Evolutionary conservation across 176 grass and related monocot species (phyloP).

Genomic region (Phoenix dactylifera): DNA sequence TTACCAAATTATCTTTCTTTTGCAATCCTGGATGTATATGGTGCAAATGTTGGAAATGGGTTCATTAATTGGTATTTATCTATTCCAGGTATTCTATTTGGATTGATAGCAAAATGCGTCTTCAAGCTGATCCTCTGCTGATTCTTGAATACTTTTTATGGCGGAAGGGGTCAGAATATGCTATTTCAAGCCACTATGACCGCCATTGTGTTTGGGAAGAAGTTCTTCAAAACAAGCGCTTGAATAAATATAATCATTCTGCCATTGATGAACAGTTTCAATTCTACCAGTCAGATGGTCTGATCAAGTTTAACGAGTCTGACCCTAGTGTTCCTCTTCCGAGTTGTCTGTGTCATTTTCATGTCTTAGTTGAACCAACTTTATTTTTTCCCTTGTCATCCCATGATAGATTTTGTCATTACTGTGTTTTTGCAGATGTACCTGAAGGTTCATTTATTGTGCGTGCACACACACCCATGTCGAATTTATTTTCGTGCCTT

Average conservation of each 20-base stretch:
- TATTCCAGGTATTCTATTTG: constrained; percentile 76
- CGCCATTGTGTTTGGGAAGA: constrained; percentile 85
- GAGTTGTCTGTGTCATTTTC: constrained; percentile 53
- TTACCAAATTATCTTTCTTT: no score
- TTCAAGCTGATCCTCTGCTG: constrained; percentile 74
- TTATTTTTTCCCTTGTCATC: constrained; percentile 1
- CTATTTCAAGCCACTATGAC: constrained; percentile 91
- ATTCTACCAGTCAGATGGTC: constrained; percentile 83
- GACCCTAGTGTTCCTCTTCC: constrained; percentile 47
- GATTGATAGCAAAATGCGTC: constrained; percentile 89
- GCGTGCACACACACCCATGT: constrained; percentile 75
- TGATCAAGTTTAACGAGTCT: constrained; percentile 64
- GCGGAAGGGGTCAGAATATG: constrained; percentile 76
- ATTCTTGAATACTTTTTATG: constrained; percentile 92
- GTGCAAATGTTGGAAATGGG: no score
- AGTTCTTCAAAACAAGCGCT: constrained; percentile 80
- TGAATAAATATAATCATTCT: constrained; percentile 85
- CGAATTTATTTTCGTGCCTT: constrained; percentile 95
- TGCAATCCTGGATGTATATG: no score
- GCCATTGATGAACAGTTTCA: constrained; percentile 79
- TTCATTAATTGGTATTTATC: not conserved
- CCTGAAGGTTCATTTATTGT: constrained; percentile 95
- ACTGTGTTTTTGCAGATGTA: constrained; percentile 59
- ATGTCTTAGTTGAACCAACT: no score
- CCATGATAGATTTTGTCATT: not conserved